Evolutionary conservation across 2,329 filamentous ascomycete genomes (phyloP).

Genomic region (Talaromyces amestolkiae): DNA sequence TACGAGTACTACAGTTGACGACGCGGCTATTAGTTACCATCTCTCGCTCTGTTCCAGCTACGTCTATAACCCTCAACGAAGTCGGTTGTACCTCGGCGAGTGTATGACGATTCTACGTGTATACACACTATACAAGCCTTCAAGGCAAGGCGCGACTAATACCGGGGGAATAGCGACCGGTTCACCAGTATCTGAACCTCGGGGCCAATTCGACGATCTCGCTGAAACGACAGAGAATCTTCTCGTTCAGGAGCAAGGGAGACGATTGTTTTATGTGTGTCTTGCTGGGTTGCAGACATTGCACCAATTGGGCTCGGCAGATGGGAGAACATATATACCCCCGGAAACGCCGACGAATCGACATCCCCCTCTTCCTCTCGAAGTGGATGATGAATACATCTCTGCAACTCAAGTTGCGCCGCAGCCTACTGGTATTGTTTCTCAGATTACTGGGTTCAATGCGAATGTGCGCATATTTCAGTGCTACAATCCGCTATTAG

Average conservation of each 20-base stretch:
- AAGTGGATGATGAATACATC: conserved; percentile 82
- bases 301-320: conserved; percentile 70
- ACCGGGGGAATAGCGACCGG: conserved; percentile 19
- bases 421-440: conserved; percentile 66
- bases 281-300: conserved; percentile 75
- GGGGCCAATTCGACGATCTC: conserved; percentile 25
- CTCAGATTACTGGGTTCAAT: conserved; percentile 76
- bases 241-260: conserved; percentile 50
- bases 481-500: conserved; percentile 74
- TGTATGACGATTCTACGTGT: conserved; percentile 44
- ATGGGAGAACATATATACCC: conserved; percentile 70
- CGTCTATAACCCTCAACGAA: conserved; percentile 38
- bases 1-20: conserved; percentile 42
- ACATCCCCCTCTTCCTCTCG: conserved; percentile 75
- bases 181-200: conserved; percentile 21
- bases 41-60: conserved; percentile 43
- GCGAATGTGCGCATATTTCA: conserved; percentile 73
- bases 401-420: conserved; percentile 66
- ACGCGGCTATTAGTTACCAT: conserved; percentile 47
- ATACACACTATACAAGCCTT: conserved; percentile 34
- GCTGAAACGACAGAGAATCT: conserved; percentile 28
- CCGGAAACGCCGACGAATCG: conserved; percentile 72
- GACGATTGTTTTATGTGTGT: conserved; percentile 75
- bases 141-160: conserved; percentile 23
- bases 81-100: conserved; percentile 45